These are phyloP conservation scores for Xylariaceae sp. DNA, from an alignment of 2,329 filamentous ascomycete species.

Conservation along the genomic window DNA sequence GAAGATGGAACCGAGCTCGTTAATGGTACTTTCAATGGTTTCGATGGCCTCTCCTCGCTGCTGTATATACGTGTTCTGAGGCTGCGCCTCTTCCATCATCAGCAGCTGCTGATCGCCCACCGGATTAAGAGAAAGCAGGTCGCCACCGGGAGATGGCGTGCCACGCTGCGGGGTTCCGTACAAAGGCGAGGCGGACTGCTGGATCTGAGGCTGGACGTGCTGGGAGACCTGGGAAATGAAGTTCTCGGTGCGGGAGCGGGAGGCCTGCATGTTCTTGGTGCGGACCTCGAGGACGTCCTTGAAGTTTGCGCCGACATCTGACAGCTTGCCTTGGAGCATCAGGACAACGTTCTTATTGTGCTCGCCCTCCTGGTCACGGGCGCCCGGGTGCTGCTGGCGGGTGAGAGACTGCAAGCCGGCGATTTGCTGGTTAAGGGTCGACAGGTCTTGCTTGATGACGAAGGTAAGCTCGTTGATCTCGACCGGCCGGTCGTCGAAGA, in stretches of 20 bases:
- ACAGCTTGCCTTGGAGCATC: constrained; percentile 84
- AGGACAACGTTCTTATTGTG: constrained; percentile 98
- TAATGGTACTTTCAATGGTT: constrained; percentile 92
- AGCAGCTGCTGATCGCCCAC: constrained; percentile 84
- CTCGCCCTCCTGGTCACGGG: constrained; percentile 76
- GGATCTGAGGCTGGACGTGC: constrained; percentile 65
- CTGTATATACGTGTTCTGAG: constrained; percentile 84
- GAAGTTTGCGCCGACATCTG: constrained; percentile 91
- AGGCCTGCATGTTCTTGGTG: constrained; percentile 97
- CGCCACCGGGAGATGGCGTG: constrained; percentile 64
- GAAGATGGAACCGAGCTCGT: constrained; percentile 88
- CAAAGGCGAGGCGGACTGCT: constrained; percentile 78
- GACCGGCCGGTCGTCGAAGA: constrained; percentile 94
- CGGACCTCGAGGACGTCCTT: constrained; percentile 95
- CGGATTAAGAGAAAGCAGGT: constrained; percentile 81
- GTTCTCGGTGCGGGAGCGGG: constrained; percentile 87
- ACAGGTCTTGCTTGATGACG: constrained; percentile 96
- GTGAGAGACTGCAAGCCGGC: constrained; percentile 76
- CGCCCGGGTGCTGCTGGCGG: constrained; percentile 69
- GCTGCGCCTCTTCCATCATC: constrained; percentile 89
- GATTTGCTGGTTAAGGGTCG: constrained; percentile 80
- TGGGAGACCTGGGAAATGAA: constrained; percentile 89
- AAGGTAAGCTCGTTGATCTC: constrained; percentile 97
- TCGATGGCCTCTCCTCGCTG: constrained; percentile 95
- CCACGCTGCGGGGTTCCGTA: constrained; percentile 66